Base-by-base conservation (phyloP, 2,329 filamentous ascomycete species). In the Fusarium continuum region DNA sequence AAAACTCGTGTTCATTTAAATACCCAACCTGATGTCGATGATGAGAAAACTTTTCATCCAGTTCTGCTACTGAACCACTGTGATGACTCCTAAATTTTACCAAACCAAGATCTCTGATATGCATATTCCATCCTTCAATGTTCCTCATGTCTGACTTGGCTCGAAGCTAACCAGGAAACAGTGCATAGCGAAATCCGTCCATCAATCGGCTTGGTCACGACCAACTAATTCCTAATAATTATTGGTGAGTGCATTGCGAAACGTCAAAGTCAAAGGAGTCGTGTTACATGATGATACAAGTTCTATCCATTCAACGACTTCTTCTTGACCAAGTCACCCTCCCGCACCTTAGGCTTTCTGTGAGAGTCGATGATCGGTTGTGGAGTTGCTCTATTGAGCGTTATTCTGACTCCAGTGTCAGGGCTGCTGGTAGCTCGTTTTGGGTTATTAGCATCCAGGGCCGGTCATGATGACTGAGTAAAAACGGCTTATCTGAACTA, bases 241-340 rank as follows among this genome's bases (percentile, higher is more conserved):
- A 8, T 19, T 47, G 29, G 54, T 66, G 69, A 58, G 68, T 72
- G 25, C 22, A 26, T 19, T 3, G 22, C 26, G 46, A 41, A 34
- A 47, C 11, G 32, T 29, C 13, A 35, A 23, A 20, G 28, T 35
- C 39, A 36, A 22, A 32, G 54, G 44, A 50, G 47, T 36, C 39
- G 55, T 56, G 23, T 41, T 50, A 29, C 55, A 73, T 78, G 76
- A 79, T 79, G 75, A 79, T 62, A 75, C 74, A 79, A 87, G 88
- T 87, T 87, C 67, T 88, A 90, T 90, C 88, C 88, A 90, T 90
- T 90, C 88, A 84, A 88, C 86, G 83, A 90, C 81, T 76, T 83
- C 83, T 81, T 83, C 77, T 78, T 79, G 75, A 81, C 88, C 88
- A 81, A 90, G 87, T 85, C 84, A 87, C 85, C 80, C 90, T 91